Percentiles rank a stretch among this genome's conserved stretches.
These are phyloP conservation scores for Mucor indicus DNA, from an alignment of 371 early-diverging fungal genomes.

Conservation along the genomic window DNA sequence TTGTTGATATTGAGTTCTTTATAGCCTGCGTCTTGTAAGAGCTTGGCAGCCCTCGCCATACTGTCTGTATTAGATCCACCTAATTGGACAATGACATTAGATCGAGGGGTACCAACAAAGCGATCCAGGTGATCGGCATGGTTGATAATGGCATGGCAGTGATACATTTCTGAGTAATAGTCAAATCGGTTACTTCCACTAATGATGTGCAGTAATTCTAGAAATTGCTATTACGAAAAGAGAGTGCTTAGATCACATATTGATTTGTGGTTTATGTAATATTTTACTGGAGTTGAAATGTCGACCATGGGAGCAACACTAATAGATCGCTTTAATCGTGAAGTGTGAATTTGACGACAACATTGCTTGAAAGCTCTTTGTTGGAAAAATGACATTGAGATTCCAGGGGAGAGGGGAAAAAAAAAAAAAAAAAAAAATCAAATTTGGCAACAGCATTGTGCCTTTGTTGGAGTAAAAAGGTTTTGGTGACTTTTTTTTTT, in stretches of 20 bases:
- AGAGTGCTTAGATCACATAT: background rate
- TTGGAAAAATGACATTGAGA: background rate
- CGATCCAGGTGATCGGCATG: conserved; percentile 37
- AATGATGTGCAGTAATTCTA: conserved; percentile 67
- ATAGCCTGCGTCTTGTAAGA: conserved; percentile 51
- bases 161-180: conserved; percentile 80
- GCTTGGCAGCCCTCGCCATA: conserved; percentile 52
- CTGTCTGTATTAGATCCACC: conserved; percentile 55
- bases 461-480: too few relatives aligned
- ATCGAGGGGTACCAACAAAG: conserved; percentile 52
- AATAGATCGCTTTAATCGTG: conserved; percentile 40
- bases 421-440: background rate
- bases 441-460: too few relatives aligned
- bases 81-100: conserved; percentile 59
- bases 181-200: conserved; percentile 53
- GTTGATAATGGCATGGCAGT: conserved; percentile 64
- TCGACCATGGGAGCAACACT: conserved; percentile 84
- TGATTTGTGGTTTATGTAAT: background rate
- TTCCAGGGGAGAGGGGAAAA: background rate
- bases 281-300: conserved; percentile 64
- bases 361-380: background rate
- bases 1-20: conserved; percentile 70
- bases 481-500: too few relatives aligned
- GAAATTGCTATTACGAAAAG: conserved; percentile 46
- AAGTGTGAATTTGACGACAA: conserved; percentile 8